A percentile compares a stretch with the other conserved stretches of the same genome.
phyloP scores from a whole-genome alignment of 148 eudicot species.

The Talinum fruticosum region DNA sequence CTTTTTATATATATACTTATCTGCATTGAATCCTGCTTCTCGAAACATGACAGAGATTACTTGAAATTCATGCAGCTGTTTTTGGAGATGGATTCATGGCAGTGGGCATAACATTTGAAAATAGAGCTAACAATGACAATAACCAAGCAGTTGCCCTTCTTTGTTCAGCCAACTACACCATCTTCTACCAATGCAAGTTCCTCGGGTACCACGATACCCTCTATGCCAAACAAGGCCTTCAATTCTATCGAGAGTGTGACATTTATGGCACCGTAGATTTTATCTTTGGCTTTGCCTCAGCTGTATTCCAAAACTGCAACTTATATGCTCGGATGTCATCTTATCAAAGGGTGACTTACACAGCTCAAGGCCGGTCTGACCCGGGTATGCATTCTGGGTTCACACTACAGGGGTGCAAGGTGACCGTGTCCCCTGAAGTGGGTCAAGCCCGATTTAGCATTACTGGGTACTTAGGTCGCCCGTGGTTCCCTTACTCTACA shows the following conservation, averaged over 20 bases:
- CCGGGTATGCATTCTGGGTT: conserved; percentile 61
- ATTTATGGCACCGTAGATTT: conserved; percentile 72
- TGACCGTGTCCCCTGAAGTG: conserved; percentile 54
- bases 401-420: conserved; percentile 42
- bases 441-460: conserved; percentile 35
- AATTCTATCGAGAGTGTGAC: conserved; percentile 71
- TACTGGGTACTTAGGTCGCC: conserved; percentile 52
- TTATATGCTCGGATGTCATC: conserved; percentile 54
- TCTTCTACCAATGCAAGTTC: conserved; percentile 62
- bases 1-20: too few species aligned
- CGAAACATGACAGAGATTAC: neutral
- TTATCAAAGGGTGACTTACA: conserved; percentile 48
- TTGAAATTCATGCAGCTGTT: conserved; percentile 40
- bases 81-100: conserved; percentile 70
- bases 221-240: conserved; percentile 59
- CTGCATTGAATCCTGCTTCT: neutral
- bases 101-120: conserved; percentile 62
- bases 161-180: conserved; percentile 40
- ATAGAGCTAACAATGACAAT: conserved; percentile 57
- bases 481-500: conserved; percentile 66
- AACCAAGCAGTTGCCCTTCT: conserved; percentile 67
- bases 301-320: conserved; percentile 64
- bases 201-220: conserved; percentile 73
- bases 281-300: conserved; percentile 76
- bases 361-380: conserved; percentile 66